phyloP scores from a whole-genome alignment of 345 rosid species.

The Ricinus communis region DNA sequence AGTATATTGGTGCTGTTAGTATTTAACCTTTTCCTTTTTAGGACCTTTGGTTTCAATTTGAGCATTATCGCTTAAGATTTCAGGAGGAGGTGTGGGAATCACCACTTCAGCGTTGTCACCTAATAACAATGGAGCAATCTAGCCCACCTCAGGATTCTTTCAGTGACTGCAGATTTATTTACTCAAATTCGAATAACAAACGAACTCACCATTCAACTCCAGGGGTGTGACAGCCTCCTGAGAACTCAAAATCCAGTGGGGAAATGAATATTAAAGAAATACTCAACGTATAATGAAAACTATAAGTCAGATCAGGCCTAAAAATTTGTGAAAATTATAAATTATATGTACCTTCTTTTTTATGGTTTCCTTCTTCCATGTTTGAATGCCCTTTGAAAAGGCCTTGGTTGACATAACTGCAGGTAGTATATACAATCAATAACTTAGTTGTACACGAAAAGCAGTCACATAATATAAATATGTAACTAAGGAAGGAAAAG shows the following conservation, averaged over 20 bases:
- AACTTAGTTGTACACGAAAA: background rate
- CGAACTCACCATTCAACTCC: conserved; percentile 27
- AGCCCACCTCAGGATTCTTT: too few species aligned
- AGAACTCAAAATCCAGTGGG: background rate
- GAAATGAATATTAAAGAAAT: background rate
- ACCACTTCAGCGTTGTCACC: conserved; percentile 22
- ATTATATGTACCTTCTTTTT: conserved; percentile 33
- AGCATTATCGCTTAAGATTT: conserved; percentile 12
- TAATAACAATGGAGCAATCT: too few species aligned
- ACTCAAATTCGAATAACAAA: too few species aligned
- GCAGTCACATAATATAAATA: too few species aligned
- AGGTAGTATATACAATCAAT: background rate
- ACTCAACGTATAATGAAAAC: too few species aligned
- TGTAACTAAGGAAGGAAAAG: background rate
- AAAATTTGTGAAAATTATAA: background rate
- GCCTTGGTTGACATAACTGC: conserved; percentile 45
- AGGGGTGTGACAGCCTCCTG: conserved; percentile 38
- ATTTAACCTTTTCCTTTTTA: conserved; percentile 23
- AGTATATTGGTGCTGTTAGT: too few species aligned
- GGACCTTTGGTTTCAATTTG: conserved; percentile 7
- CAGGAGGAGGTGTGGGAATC: conserved; percentile 24
- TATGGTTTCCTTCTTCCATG: conserved; percentile 54
- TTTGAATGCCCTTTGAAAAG: conserved; percentile 47
- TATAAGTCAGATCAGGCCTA: background rate
- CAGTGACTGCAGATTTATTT: too few species aligned